Evolutionary conservation across 129 eudicot genomes (phyloP).

Genomic region (Heracleum sosnowskyi): DNA sequence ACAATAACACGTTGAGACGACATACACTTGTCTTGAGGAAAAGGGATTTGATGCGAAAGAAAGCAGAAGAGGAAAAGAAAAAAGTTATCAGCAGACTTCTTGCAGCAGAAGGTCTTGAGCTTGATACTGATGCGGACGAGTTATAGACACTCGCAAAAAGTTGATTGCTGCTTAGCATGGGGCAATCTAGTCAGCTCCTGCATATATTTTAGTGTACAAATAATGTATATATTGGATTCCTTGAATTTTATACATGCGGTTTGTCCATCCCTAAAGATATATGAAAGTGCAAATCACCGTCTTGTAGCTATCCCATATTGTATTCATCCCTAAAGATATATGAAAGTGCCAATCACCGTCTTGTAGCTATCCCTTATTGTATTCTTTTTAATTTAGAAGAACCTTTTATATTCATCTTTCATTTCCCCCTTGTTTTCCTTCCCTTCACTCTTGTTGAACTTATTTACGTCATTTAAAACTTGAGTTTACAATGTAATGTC

Average conservation of each 20-base stretch:
- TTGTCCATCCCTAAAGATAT: background rate
- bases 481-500: background rate
- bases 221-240: background rate
- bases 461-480: background rate
- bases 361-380: background rate
- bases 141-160: background rate
- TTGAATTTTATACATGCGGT: background rate
- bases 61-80: constrained; percentile 82
- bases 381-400: no score
- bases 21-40: constrained; percentile 83
- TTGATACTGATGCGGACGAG: constrained; percentile 60
- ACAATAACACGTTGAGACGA: constrained; percentile 56
- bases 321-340: background rate
- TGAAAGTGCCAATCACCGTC: background rate
- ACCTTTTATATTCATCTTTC: background rate
- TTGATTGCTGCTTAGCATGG: background rate
- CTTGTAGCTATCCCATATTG: background rate
- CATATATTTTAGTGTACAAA: background rate
- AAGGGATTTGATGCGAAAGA: constrained; percentile 80
- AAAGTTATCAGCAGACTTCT: constrained; percentile 56
- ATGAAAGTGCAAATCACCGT: no score
- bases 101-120: constrained; percentile 95
- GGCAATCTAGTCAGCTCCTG: background rate
- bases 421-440: background rate
- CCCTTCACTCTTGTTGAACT: no score